Conservation (phyloP, 352 stramenopile genomes). For the Pythium volutum region DNA sequence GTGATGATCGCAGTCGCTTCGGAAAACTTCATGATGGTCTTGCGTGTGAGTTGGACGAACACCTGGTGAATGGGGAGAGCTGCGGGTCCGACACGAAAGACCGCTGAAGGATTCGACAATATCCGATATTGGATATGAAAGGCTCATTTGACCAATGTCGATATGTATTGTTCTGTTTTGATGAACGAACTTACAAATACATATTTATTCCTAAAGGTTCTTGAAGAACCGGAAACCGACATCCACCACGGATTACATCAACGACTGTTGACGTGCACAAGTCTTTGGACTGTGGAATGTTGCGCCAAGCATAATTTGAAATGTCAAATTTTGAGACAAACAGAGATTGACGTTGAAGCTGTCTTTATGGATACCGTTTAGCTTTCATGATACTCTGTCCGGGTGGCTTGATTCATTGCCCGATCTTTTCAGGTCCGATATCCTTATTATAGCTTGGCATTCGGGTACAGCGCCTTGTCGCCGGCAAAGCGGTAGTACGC, state of each 20-base stretch:
- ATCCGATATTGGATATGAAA: background rate
- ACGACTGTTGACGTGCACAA: conserved; percentile 9
- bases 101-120: background rate
- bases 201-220: background rate
- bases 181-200: background rate
- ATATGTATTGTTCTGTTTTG: background rate
- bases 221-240: background rate
- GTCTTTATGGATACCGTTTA: too few species aligned
- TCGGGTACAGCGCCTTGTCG: conserved; percentile 68
- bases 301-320: background rate
- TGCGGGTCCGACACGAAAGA: background rate
- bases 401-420: too few species aligned
- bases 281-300: background rate
- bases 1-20: conserved; percentile 69
- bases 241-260: background rate
- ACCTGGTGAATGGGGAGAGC: conserved; percentile 5
- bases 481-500: conserved; percentile 62
- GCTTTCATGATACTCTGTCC: too few species aligned
- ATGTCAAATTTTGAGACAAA: background rate
- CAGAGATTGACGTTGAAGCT: background rate
- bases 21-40: conserved; percentile 64
- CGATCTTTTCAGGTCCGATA: too few species aligned
- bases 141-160: too few species aligned
- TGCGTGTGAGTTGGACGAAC: background rate
- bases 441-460: conserved; percentile 66